Percentiles rank a stretch among this genome's conserved stretches.
These are phyloP conservation scores for Rhazya stricta DNA, from an alignment of 257 asterid species.

Conservation along the genomic window DNA sequence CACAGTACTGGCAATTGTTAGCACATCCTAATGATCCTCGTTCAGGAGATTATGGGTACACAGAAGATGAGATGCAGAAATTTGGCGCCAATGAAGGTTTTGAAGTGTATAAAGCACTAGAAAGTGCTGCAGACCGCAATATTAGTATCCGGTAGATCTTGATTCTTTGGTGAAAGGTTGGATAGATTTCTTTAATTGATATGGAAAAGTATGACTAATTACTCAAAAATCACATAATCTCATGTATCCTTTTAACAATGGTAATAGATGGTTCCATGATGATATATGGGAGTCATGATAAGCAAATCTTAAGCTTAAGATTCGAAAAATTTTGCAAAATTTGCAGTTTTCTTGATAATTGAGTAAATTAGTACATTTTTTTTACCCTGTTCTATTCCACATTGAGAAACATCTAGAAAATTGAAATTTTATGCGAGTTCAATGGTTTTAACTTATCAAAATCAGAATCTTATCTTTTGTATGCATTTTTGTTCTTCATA, in stretches of 20 bases:
- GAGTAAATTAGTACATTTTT: background rate
- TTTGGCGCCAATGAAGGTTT: slow-evolving; percentile 71
- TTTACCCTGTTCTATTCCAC: background rate
- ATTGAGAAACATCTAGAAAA: background rate
- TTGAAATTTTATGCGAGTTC: background rate
- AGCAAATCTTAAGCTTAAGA: background rate
- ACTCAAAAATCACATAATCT: background rate
- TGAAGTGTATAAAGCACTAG: slow-evolving; percentile 50
- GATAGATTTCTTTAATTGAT: background rate
- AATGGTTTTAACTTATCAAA: background rate
- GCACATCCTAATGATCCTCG: slow-evolving; percentile 65
- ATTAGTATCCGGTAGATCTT: slow-evolving; percentile 50
- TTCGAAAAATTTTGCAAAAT: background rate
- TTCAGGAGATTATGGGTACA: slow-evolving; percentile 78
- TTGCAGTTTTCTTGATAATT: background rate
- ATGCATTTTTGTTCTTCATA: background rate
- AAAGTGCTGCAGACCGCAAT: slow-evolving; percentile 64
- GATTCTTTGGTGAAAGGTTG: background rate
- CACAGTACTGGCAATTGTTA: slow-evolving; percentile 77
- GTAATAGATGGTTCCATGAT: background rate
- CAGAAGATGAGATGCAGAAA: slow-evolving; percentile 57
- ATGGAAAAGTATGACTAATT: background rate
- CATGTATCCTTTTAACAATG: background rate
- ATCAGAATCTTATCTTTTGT: background rate
- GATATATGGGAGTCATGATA: background rate